Conservation (phyloP, 805 yeast genomes). For the Saccharomycopsis guyanensis region DNA sequence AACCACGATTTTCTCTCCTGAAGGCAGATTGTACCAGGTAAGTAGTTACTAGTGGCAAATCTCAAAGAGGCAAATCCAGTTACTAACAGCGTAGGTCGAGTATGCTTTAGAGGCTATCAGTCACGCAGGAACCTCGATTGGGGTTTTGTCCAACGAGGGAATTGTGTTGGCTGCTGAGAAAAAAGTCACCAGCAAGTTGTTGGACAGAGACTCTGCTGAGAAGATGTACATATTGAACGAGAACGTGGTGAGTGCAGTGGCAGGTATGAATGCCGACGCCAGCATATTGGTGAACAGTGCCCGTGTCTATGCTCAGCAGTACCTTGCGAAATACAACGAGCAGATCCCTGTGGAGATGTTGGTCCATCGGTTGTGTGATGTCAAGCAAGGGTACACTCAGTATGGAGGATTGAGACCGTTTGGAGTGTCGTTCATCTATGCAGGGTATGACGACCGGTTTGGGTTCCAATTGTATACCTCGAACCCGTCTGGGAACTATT, state of each 20-base stretch:
- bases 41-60: slow-evolving; percentile 22
- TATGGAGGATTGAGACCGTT: slow-evolving; percentile 98
- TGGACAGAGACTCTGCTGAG: slow-evolving; percentile 93
- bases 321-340: slow-evolving; percentile 81
- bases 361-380: slow-evolving; percentile 83
- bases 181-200: slow-evolving; percentile 84
- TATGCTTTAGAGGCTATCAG: slow-evolving; percentile 95
- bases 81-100: slow-evolving; percentile 50
- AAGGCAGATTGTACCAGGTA: slow-evolving; percentile 93
- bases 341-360: slow-evolving; percentile 90
- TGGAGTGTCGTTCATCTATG: slow-evolving; percentile 93
- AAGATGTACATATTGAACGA: slow-evolving; percentile 83
- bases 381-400: slow-evolving; percentile 97
- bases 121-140: slow-evolving; percentile 95
- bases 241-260: slow-evolving; percentile 85
- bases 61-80: not conserved
- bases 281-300: slow-evolving; percentile 81
- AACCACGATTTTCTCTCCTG: slow-evolving; percentile 98
- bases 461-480: slow-evolving; percentile 91
- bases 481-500: slow-evolving; percentile 95
- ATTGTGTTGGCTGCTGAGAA: slow-evolving; percentile 95
- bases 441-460: slow-evolving; percentile 86
- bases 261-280: slow-evolving; percentile 98
- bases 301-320: slow-evolving; percentile 76
- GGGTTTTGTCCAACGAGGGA: slow-evolving; percentile 78